Base-by-base conservation (phyloP, 2,329 filamentous ascomycete species). In the Fusarium sterilihyphosum region DNA sequence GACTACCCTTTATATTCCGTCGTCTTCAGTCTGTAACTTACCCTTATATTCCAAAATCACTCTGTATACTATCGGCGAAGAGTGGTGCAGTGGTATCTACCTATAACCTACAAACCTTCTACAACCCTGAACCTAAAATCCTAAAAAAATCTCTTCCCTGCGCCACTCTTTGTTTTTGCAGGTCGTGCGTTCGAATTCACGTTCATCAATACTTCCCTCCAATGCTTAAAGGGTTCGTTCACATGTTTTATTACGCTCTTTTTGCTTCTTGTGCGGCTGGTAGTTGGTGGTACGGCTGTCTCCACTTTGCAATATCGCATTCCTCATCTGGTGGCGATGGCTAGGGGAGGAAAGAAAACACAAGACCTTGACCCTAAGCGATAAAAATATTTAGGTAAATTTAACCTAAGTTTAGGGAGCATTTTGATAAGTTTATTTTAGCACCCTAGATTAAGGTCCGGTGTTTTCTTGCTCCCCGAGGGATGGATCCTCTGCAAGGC, bases 51-150 rank as follows among this genome's bases (percentile, higher is more conserved):
- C 29, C 6, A 37, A 13, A 22, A 17, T 5, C 14, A 26, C 13
- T 37, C 4, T 33, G 4, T 47, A 54, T 29, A 52, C 11, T 16
- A 13, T n/a, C 8, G 24, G 33, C 46, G 41, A 52, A 33, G 63
- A 47, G 63, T 67, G 63, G 53, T 67, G 38, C 5, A 53, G 63
- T 41, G 40, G 63, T 61, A 61, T 61, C 26, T 47, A 41, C 26
- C 63, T 61, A 61, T 12, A 67, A 46, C 65, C 53, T 67, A 53
- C 2, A 35, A 67, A 35, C n/a, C 43, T 41, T 40, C 46, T 67
- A 18, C 16, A 67, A 53, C 35, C 26, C 40, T 35, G 35, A 61
- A 47, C 53, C 46, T 67, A 47, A 31, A 52, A 67, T 20, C 50
- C 40, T 38, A 60, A 60, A 60, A 60, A 59, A 41, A 9, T 37